Conservation (phyloP, 2,329 filamentous ascomycete genomes). For the Rutstroemia sp. region DNA sequence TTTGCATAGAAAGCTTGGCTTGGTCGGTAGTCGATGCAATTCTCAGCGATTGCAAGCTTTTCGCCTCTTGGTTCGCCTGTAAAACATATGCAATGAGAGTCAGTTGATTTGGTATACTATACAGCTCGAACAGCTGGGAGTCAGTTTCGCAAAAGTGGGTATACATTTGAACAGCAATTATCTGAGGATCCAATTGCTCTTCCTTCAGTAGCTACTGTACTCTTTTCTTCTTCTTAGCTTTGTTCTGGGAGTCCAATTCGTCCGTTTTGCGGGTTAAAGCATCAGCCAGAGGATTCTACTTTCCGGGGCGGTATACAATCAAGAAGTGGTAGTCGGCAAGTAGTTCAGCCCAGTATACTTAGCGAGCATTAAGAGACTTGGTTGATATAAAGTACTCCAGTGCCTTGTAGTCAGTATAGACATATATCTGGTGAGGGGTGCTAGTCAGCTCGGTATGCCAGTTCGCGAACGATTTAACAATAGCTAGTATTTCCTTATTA, state of each 20-base stretch:
- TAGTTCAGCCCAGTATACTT: background rate
- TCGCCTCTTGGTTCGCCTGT: too few relatives aligned
- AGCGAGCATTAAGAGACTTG: slow-evolving; percentile 3
- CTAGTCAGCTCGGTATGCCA: slow-evolving; percentile 4
- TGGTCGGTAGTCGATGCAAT: too few relatives aligned
- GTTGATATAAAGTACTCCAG: slow-evolving; percentile 15
- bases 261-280: background rate
- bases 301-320: slow-evolving; percentile 7
- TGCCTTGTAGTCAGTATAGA: slow-evolving; percentile 3
- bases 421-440: background rate
- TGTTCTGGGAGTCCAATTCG: background rate
- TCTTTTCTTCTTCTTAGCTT: too few relatives aligned
- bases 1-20: too few relatives aligned
- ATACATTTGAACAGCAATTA: too few relatives aligned
- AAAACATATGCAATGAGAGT: too few relatives aligned
- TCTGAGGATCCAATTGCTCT: too few relatives aligned
- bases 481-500: slow-evolving; percentile 29
- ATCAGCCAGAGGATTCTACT: slow-evolving; percentile 1
- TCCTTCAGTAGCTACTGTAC: too few relatives aligned
- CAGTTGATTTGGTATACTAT: too few relatives aligned
- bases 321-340: slow-evolving; percentile 3
- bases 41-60: too few relatives aligned
- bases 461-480: slow-evolving; percentile 16
- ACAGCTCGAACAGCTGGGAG: too few relatives aligned
- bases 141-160: too few relatives aligned